These are phyloP conservation scores for Trapa bicornis DNA, from an alignment of 345 rosid genomes.

Conservation along the genomic window DNA sequence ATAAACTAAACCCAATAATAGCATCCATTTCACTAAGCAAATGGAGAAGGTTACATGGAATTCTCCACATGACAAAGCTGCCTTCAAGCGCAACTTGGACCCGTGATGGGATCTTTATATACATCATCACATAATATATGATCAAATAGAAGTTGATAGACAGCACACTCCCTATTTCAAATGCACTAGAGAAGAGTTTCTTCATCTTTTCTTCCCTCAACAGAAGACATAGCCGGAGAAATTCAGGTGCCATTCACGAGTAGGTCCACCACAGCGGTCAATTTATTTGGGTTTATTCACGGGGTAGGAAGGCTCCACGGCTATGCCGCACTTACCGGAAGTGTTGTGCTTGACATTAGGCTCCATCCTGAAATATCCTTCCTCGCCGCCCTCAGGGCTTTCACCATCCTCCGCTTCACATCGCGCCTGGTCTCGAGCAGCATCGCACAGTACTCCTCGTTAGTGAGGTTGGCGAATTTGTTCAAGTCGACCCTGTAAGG, in stretches of 20 bases:
- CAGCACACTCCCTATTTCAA: neutral
- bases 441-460: constrained; percentile 31
- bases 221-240: neutral
- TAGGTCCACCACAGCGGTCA: neutral
- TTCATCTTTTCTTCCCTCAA: neutral
- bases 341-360: constrained; percentile 14
- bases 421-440: constrained; percentile 22
- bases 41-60: neutral
- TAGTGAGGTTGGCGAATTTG: constrained; percentile 34
- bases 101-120: neutral
- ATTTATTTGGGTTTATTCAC: constrained; percentile 30
- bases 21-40: neutral
- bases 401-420: constrained; percentile 12
- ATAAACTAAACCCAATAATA: neutral
- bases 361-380: constrained; percentile 42
- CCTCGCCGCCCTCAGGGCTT: constrained; percentile 27
- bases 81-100: neutral
- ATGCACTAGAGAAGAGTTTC: neutral
- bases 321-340: constrained; percentile 48
- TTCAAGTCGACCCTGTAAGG: constrained; percentile 24
- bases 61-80: neutral
- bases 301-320: constrained; percentile 47
- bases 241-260: neutral
- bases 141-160: neutral
- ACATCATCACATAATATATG: neutral